Evolutionary conservation across 495 filamentous ascomycete species (phyloP).

Genomic region (Tuber microsphaerosporum): DNA sequence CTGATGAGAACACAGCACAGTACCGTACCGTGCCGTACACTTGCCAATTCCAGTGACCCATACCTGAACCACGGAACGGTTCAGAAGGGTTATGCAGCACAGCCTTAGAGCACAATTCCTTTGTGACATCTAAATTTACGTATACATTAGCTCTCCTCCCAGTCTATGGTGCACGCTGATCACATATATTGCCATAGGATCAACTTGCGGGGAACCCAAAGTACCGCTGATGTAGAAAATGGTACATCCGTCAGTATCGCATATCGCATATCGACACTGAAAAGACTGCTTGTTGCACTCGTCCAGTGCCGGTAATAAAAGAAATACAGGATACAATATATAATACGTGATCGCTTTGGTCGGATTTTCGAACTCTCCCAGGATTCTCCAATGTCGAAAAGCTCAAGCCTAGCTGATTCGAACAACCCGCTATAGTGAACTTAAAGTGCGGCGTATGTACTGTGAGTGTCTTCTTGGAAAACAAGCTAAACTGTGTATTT

Average conservation of each 20-base stretch:
- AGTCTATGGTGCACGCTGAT: not conserved
- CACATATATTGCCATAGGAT: not conserved
- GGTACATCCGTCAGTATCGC: not conserved
- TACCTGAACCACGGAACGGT: too few relatives aligned
- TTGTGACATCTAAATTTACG: not conserved
- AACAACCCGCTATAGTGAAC: not conserved
- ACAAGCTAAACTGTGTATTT: too few relatives aligned
- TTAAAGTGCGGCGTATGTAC: not conserved
- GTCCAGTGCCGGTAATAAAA: not conserved
- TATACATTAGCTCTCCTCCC: not conserved
- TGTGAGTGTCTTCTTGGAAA: not conserved
- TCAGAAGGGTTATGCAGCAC: too few relatives aligned
- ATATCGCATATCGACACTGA: not conserved
- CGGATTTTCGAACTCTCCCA: not conserved
- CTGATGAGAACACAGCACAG: too few relatives aligned
- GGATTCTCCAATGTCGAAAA: not conserved
- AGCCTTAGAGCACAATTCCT: too few relatives aligned
- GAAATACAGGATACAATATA: not conserved
- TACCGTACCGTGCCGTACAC: too few relatives aligned
- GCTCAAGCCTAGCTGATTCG: not conserved
- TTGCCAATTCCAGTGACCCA: too few relatives aligned
- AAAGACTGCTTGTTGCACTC: not conserved
- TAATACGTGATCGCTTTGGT: too few relatives aligned
- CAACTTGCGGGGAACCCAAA: not conserved
- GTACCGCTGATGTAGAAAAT: not conserved